A percentile compares a stretch with the other conserved stretches of the same genome.
Evolutionary conservation across 2,329 filamentous ascomycete species (phyloP).

Genomic region (Ophiostoma sp.): DNA sequence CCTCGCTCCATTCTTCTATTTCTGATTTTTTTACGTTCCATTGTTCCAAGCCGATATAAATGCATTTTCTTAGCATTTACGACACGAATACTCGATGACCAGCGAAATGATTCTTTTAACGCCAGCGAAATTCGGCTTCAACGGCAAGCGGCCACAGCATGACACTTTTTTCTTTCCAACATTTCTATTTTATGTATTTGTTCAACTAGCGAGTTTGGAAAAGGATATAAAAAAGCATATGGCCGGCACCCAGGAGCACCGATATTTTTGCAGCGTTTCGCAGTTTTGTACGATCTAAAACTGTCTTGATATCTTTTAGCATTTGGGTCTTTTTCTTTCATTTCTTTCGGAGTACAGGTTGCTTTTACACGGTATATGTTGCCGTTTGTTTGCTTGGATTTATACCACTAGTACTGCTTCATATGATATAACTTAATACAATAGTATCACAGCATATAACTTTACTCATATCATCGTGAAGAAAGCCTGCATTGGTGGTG

Average conservation of each 20-base stretch:
- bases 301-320: neutral
- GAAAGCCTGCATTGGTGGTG: neutral
- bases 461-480: neutral
- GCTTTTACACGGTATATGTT: neutral
- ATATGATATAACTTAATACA: too few species aligned
- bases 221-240: constrained; percentile 6
- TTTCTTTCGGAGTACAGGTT: neutral
- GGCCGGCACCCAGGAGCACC: constrained; percentile 1
- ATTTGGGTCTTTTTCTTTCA: neutral
- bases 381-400: neutral
- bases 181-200: constrained; percentile 4
- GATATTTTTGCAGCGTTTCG: constrained; percentile 13
- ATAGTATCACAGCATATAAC: too few species aligned
- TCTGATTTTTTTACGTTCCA: constrained; percentile 4
- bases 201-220: constrained; percentile 16
- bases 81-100: constrained; percentile 16
- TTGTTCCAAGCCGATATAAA: neutral
- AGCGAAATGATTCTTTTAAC: constrained; percentile 13
- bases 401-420: neutral
- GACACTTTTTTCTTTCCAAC: constrained; percentile 6
- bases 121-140: constrained; percentile 14
- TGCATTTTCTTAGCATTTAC: constrained; percentile 3
- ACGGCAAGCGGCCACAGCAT: constrained; percentile 8
- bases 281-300: neutral
- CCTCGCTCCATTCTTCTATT: neutral